Percentiles rank a stretch among this genome's conserved stretches.
These are phyloP conservation scores for Saturnispora hagleri DNA, from an alignment of 805 yeast species.

Conservation along the genomic window DNA sequence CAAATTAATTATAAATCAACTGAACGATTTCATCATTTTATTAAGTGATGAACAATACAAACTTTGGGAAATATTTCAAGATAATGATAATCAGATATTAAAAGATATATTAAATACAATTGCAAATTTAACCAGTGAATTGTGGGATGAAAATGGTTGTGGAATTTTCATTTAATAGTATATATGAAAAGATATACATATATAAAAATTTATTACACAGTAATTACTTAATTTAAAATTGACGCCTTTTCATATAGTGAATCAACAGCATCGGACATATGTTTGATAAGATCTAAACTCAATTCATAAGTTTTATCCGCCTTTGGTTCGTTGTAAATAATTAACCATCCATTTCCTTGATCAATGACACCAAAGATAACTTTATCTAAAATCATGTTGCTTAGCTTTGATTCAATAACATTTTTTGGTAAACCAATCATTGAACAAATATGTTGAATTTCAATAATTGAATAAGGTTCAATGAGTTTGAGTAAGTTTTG, in stretches of 20 bases:
- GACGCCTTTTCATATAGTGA: slow-evolving; percentile 90
- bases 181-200: not conserved
- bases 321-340: slow-evolving; percentile 81
- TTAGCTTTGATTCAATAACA: slow-evolving; percentile 87
- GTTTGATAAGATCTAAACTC: slow-evolving; percentile 76
- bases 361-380: slow-evolving; percentile 94
- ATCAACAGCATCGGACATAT: slow-evolving; percentile 83
- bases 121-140: slow-evolving; percentile 38
- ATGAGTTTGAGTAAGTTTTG: slow-evolving; percentile 90
- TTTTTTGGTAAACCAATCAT: slow-evolving; percentile 79
- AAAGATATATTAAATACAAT: slow-evolving; percentile 43
- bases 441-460: slow-evolving; percentile 77
- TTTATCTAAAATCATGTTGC: slow-evolving; percentile 94
- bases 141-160: slow-evolving; percentile 23
- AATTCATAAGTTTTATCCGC: slow-evolving; percentile 84
- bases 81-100: slow-evolving; percentile 18
- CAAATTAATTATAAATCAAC: slow-evolving; percentile 41
- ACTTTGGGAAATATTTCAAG: slow-evolving; percentile 42
- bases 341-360: slow-evolving; percentile 97
- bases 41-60: slow-evolving; percentile 62
- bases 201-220: not conserved
- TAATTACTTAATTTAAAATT: slow-evolving; percentile 46
- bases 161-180: slow-evolving; percentile 31
- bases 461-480: slow-evolving; percentile 96
- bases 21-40: slow-evolving; percentile 47